Conservation (phyloP, 139 green algal genomes). For the Chlorella ohadii region DNA sequence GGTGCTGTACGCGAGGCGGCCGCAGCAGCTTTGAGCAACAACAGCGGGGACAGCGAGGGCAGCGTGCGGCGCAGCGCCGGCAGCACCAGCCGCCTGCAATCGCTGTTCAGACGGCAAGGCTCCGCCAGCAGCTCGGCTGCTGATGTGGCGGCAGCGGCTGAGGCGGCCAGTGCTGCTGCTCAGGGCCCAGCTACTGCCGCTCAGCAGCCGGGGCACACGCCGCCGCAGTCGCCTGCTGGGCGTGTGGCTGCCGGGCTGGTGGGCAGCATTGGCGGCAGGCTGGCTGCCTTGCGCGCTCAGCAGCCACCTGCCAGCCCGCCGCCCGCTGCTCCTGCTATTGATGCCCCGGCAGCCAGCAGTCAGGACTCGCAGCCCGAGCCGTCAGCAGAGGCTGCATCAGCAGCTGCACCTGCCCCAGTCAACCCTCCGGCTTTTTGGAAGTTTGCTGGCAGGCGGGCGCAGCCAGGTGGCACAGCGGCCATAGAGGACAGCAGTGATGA, state of each 20-base stretch:
- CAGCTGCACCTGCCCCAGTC: too few relatives aligned
- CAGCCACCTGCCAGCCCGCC: not conserved
- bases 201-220: not conserved
- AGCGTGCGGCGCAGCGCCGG: not conserved
- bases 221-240: not conserved
- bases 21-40: not conserved
- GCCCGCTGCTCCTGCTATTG: not conserved
- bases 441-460: not conserved
- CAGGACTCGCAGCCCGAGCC: not conserved
- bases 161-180: not conserved
- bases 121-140: not conserved
- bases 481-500: not conserved
- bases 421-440: not conserved
- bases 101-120: constrained; percentile 15
- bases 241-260: not conserved
- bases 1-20: constrained; percentile 13
- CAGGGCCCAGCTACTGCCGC: not conserved
- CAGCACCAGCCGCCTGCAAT: constrained; percentile 20
- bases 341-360: not conserved
- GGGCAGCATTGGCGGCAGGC: constrained; percentile 8
- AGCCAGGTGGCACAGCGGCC: not conserved
- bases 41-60: not conserved
- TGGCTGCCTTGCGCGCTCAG: not conserved
- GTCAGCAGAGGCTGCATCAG: not conserved
- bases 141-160: not conserved